Conservation (phyloP, 257 asterid species). For the Fraxinus anomala region DNA sequence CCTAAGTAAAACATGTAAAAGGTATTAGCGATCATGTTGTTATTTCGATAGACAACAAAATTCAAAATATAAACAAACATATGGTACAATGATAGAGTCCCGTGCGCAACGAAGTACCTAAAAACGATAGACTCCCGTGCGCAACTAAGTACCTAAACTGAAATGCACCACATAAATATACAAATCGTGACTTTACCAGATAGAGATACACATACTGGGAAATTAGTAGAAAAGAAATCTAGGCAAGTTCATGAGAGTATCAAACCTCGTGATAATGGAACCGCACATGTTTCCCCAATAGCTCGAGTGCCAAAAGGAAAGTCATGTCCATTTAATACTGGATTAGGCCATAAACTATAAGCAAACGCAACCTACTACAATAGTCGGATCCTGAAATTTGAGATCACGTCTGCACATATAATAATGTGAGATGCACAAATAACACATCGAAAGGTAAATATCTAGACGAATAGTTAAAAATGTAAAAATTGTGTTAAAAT, state of each 20-base stretch:
- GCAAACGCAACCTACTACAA: background rate
- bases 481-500: background rate
- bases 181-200: too few relatives aligned
- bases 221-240: background rate
- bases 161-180: background rate
- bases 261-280: background rate
- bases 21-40: background rate
- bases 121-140: background rate
- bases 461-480: background rate
- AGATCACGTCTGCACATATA: background rate
- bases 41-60: background rate
- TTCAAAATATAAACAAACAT: background rate
- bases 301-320: background rate
- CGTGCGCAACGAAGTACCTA: background rate
- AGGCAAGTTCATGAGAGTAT: background rate
- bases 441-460: background rate
- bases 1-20: background rate
- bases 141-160: background rate
- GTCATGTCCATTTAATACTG: background rate
- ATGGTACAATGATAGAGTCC: background rate
- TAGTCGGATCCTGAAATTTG: background rate
- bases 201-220: background rate
- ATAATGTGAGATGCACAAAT: background rate
- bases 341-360: background rate
- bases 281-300: background rate